Conservation (phyloP, 2,329 filamentous ascomycete species). For the Tolypocladium tundrense region DNA sequence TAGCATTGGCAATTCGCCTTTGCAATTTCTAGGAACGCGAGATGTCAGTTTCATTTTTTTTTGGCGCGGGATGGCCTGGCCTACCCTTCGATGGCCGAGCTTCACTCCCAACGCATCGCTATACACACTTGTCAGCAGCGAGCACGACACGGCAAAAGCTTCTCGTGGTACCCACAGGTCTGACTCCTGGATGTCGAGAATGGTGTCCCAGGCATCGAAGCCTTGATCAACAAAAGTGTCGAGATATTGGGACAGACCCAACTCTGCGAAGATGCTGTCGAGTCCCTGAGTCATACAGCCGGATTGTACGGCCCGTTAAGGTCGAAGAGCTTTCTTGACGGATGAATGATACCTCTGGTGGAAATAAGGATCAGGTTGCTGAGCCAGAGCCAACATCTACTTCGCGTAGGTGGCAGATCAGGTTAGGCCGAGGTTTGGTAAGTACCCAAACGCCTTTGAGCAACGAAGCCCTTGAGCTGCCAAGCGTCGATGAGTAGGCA, state of each 20-base stretch:
- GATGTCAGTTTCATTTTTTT: slow-evolving; percentile 8
- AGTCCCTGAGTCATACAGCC: slow-evolving; percentile 46
- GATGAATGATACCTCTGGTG: neutral
- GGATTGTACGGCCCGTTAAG: slow-evolving; percentile 2
- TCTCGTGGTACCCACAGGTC: slow-evolving; percentile 53
- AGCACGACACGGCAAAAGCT: neutral
- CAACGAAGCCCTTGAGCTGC: neutral
- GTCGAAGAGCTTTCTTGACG: neutral
- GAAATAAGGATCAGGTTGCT: neutral
- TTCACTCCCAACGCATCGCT: slow-evolving; percentile 69
- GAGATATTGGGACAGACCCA: slow-evolving; percentile 71
- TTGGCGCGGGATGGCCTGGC: slow-evolving; percentile 13
- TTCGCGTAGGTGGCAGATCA: neutral
- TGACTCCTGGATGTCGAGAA: slow-evolving; percentile 74
- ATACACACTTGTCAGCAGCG: slow-evolving; percentile 11
- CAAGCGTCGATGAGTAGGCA: neutral
- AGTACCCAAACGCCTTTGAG: neutral
- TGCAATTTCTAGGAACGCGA: slow-evolving; percentile 61
- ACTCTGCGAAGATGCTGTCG: slow-evolving; percentile 56
- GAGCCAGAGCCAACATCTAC: slow-evolving; percentile 8
- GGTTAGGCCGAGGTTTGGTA: neutral
- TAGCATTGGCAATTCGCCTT: slow-evolving; percentile 65
- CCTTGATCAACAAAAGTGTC: slow-evolving; percentile 65
- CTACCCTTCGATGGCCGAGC: slow-evolving; percentile 68
- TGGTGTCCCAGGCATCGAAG: slow-evolving; percentile 77